A percentile compares a stretch with the other conserved stretches of the same genome.
phyloP scores from a whole-genome alignment of 768 basidiomycete genomes.

The Kwoniella botswanensis region DNA sequence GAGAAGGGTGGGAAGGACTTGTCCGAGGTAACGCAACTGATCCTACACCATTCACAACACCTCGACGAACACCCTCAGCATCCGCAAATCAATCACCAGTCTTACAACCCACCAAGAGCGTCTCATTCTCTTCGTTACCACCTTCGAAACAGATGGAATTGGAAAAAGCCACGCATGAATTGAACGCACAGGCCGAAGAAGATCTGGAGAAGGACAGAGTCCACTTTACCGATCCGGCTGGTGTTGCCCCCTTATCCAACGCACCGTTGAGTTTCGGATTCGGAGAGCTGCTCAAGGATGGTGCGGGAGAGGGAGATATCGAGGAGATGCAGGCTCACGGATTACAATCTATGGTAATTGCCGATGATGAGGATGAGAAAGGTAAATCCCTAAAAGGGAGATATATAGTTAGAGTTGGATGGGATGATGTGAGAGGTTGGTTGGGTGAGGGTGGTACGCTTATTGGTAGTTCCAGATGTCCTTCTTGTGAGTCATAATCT shows the following conservation, averaged over 20 bases:
- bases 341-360: constrained; percentile 16
- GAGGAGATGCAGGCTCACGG: constrained; percentile 46
- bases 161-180: constrained; percentile 22
- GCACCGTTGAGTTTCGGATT: constrained; percentile 57
- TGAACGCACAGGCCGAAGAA: constrained; percentile 14
- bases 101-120: constrained; percentile 41
- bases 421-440: constrained; percentile 98
- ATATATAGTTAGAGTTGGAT: constrained; percentile 93
- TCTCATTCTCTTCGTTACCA: constrained; percentile 55
- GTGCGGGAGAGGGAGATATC: constrained; percentile 68
- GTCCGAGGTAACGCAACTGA: constrained; percentile 80
- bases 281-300: constrained; percentile 64
- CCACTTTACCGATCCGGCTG: constrained; percentile 35
- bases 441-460: constrained; percentile 68
- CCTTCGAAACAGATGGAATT: constrained; percentile 51
- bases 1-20: constrained; percentile 97
- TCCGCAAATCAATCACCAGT: constrained; percentile 32
- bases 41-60: constrained; percentile 41
- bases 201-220: constrained; percentile 22
- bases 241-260: constrained; percentile 44
- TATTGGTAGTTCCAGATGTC: constrained; percentile 57
- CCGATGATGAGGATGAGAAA: constrained; percentile 62
- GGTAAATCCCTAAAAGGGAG: constrained; percentile 75
- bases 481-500: constrained; percentile 41
- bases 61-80: constrained; percentile 47